phyloP scores from a whole-genome alignment of 176 grass and related monocot species.

The Aechmea fasciata region DNA sequence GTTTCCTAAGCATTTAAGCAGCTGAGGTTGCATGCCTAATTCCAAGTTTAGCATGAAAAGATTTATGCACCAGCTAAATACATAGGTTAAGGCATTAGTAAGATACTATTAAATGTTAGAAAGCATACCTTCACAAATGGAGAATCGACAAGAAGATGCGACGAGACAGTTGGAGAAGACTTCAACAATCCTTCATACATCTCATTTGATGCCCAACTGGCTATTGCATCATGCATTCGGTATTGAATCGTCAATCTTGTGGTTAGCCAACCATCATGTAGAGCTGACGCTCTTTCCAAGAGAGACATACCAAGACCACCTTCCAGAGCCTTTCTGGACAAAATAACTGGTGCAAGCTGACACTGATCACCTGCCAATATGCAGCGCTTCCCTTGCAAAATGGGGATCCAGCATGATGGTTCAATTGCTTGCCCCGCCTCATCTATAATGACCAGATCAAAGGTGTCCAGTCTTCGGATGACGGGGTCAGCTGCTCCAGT shows the following conservation, averaged over 20 bases:
- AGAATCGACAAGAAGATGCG: conserved; percentile 85
- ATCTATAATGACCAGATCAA: conserved; percentile 89
- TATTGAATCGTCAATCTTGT: conserved; percentile 65
- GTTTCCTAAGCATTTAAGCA: no score
- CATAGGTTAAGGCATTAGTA: conserved; percentile 2
- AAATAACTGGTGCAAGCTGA: conserved; percentile 77
- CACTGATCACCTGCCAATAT: conserved; percentile 79
- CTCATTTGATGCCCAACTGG: conserved; percentile 94
- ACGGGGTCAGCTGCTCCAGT: conserved; percentile 71
- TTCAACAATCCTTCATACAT: conserved; percentile 71
- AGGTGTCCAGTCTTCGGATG: conserved; percentile 54
- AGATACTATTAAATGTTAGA: conserved; percentile 5
- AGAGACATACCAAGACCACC: conserved; percentile 92
- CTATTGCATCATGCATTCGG: conserved; percentile 92
- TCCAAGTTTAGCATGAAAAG: background rate
- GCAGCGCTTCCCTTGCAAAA: conserved; percentile 84
- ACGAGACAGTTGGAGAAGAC: conserved; percentile 63
- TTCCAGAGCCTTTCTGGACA: conserved; percentile 72
- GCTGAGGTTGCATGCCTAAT: no score
- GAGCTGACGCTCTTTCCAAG: conserved; percentile 65
- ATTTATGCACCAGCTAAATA: background rate
- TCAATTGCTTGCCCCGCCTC: conserved; percentile 88
- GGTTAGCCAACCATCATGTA: conserved; percentile 60
- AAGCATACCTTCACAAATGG: conserved; percentile 69
- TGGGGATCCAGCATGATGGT: conserved; percentile 89